Evolutionary conservation across 2,329 filamentous ascomycete genomes (phyloP).

Genomic region (Herpotrichia juniperi): DNA sequence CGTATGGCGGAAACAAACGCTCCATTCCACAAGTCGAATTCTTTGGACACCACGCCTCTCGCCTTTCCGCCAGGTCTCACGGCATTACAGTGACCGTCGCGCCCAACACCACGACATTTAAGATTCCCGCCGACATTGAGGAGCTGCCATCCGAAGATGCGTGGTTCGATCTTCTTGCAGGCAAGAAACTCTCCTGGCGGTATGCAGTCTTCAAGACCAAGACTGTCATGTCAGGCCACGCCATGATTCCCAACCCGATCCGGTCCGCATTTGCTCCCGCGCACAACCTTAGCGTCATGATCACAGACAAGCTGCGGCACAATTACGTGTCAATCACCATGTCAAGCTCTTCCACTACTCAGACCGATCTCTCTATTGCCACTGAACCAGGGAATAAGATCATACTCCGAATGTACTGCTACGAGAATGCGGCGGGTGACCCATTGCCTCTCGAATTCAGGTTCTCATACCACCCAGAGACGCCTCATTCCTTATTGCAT

Average conservation of each 20-base stretch:
- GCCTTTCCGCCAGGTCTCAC: conserved; percentile 9
- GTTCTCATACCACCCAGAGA: conserved; percentile 20
- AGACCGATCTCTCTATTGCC: conserved; percentile 19
- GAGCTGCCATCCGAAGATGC: conserved; percentile 13
- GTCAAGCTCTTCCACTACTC: conserved; percentile 15
- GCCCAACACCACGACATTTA: conserved; percentile 16
- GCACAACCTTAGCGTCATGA: conserved; percentile 14
- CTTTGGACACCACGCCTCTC: conserved; percentile 15
- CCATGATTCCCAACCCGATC: conserved; percentile 20
- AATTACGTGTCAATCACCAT: conserved; percentile 19
- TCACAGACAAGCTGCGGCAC: conserved; percentile 17
- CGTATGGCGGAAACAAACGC: conserved; percentile 9
- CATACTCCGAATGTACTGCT: conserved; percentile 19
- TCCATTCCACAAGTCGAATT: conserved; percentile 18
- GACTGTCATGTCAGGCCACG: conserved; percentile 17
- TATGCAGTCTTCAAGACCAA: conserved; percentile 16
- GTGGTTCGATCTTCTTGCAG: conserved; percentile 17
- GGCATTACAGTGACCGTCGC: conserved; percentile 10
- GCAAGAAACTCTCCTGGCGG: conserved; percentile 19
- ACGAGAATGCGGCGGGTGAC: conserved; percentile 14
- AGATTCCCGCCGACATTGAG: conserved; percentile 12
- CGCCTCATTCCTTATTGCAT: conserved; percentile 17
- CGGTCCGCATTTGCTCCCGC: conserved; percentile 17
- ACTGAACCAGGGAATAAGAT: conserved; percentile 21
- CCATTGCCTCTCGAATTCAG: conserved; percentile 16